Conservation (phyloP, 2,329 filamentous ascomycete genomes). For the Aplosporella prunicola region DNA sequence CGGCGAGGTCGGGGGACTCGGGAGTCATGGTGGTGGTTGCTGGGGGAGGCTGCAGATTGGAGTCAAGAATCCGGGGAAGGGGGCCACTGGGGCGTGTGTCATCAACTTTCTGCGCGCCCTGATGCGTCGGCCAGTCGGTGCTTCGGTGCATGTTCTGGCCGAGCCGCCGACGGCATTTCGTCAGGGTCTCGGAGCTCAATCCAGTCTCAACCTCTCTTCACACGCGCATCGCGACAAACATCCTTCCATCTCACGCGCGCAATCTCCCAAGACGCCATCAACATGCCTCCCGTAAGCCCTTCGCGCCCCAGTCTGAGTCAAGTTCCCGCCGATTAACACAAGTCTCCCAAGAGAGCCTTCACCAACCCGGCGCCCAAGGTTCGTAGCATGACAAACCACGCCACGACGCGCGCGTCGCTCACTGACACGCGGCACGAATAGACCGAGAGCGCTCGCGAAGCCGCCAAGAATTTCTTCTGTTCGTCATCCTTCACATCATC, state of each 20-base stretch:
- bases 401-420: too few relatives aligned
- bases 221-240: too few relatives aligned
- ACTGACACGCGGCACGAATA: too few relatives aligned
- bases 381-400: too few relatives aligned
- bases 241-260: too few relatives aligned
- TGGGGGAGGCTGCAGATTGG: constrained; percentile 12
- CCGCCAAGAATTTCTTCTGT: constrained; percentile 73
- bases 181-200: too few relatives aligned
- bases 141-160: constrained; percentile 16
- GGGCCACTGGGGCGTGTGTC: constrained; percentile 12
- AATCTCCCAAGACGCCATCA: constrained; percentile 12
- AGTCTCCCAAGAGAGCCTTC: constrained; percentile 34
- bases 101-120: constrained; percentile 14
- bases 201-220: neutral
- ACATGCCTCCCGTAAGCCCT: constrained; percentile 47
- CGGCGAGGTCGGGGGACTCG: constrained; percentile 16
- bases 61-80: constrained; percentile 6
- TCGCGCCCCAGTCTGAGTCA: neutral
- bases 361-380: constrained; percentile 41
- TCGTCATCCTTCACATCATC: constrained; percentile 1
- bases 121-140: constrained; percentile 23
- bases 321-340: neutral
- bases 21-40: constrained; percentile 14
- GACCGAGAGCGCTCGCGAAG: constrained; percentile 60
- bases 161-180: constrained; percentile 1